Conservation (phyloP, 805 yeast genomes). For the Metschnikowia hibisci region DNA sequence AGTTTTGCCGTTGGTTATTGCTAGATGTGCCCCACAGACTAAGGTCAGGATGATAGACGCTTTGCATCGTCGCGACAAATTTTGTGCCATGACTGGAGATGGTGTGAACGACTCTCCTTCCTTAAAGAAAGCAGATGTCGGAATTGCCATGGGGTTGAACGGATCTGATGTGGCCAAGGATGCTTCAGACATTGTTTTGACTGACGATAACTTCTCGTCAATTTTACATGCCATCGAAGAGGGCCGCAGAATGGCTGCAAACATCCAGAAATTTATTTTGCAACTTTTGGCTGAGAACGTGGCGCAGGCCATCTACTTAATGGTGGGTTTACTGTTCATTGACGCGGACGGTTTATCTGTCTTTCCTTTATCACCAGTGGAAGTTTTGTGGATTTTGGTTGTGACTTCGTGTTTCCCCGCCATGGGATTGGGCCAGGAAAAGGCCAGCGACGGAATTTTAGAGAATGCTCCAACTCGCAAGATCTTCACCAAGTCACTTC, state of each 20-base stretch:
- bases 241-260: conserved; percentile 22
- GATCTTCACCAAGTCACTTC: conserved; percentile 40
- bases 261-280: conserved; percentile 20
- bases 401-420: conserved; percentile 22
- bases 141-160: conserved; percentile 29
- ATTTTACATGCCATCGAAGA: conserved; percentile 28
- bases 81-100: conserved; percentile 71
- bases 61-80: conserved; percentile 41
- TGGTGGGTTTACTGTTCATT: conserved; percentile 68
- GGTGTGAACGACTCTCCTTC: conserved; percentile 31
- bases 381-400: conserved; percentile 22
- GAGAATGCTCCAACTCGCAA: conserved; percentile 35
- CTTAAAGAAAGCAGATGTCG: conserved; percentile 26
- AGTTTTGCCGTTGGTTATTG: conserved; percentile 70
- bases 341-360: conserved; percentile 65
- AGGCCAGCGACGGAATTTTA: conserved; percentile 36
- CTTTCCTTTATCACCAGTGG: conserved; percentile 60
- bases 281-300: conserved; percentile 25
- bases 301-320: conserved; percentile 60
- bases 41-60: conserved; percentile 82
- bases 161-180: conserved; percentile 30
- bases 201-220: conserved; percentile 27
- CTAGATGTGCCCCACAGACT: conserved; percentile 80
- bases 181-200: conserved; percentile 26
- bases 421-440: conserved; percentile 31